Evolutionary conservation across 2,329 filamentous ascomycete genomes (phyloP), one percentile per base, ranked within the genome.

Genomic region (Pseudogymnoascus sp.): DNA sequence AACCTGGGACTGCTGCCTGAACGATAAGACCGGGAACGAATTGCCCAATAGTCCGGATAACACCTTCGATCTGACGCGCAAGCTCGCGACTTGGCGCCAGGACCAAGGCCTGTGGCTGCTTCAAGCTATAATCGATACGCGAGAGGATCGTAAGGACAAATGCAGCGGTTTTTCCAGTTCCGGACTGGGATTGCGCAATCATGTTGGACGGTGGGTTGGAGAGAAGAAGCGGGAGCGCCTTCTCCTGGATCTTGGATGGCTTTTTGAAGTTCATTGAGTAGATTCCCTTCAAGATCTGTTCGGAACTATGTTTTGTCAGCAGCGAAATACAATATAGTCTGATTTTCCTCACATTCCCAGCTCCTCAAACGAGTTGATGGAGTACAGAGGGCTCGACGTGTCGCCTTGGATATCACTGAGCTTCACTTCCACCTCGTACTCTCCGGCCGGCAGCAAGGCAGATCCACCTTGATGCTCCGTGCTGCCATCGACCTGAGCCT

Each of bases 161-260:
- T 19, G 94, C 94, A 18, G 92, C 94, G 0, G 94, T 99, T 79
- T 99, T 99, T 70, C 94, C 94, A 18, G 94, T 99, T 67, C 94
- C 94, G 2, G 94, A 99, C 74, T 99, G 94, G n/a, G 94, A 99
- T 75, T 99, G 94, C 3, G 92, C 94, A 70, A 99, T 92, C 82
- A 99, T 88, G 74, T 97, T 97, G 65, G 81, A 81, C 0, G 92
- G 88, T n/a, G 94, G 92, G 70, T 96, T 79, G 67, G 82, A 77
- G 64, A 99, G 82, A 70, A 99, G 88, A 60, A 99, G 80, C 26
- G 94, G 94, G 15, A 99, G 82, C 1, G 94, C 94, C 67, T 88
- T 90, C 74, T 96, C 94, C 77, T 99, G 94, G 65, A 99, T 95
- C 77, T 99, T 99, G 60, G 94, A 97, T 0, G 94, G 94, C 74